Conservation (phyloP, 2,329 filamentous ascomycete species). For the Pseudopithomyces maydicus region DNA sequence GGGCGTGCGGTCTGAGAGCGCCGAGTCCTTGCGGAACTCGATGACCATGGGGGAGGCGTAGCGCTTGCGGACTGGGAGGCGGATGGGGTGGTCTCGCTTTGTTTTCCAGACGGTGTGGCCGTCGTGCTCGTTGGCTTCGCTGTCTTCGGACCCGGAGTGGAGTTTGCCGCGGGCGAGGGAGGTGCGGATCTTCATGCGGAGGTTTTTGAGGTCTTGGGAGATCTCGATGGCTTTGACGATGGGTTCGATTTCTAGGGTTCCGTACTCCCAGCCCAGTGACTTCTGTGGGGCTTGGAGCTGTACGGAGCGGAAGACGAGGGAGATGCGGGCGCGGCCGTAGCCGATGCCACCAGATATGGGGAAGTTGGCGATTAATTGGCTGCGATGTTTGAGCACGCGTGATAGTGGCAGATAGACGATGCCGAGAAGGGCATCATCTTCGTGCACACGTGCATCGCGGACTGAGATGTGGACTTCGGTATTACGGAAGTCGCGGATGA, state of each 20-base stretch:
- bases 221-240: conserved; percentile 56
- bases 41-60: conserved; percentile 63
- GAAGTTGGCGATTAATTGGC: conserved; percentile 69
- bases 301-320: conserved; percentile 74
- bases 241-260: conserved; percentile 69
- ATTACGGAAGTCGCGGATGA: conserved; percentile 70
- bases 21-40: conserved; percentile 63
- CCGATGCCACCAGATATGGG: conserved; percentile 75
- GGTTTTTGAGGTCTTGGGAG: conserved; percentile 53
- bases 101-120: conserved; percentile 58
- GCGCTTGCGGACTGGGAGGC: conserved; percentile 64
- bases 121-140: conserved; percentile 32
- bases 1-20: conserved; percentile 59
- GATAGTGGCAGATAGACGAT: conserved; percentile 70
- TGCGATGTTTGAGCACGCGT: conserved; percentile 65
- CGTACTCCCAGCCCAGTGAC: conserved; percentile 72
- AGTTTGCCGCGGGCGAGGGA: conserved; percentile 64
- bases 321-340: conserved; percentile 70
- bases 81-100: conserved; percentile 52
- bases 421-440: conserved; percentile 71
- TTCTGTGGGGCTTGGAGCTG: conserved; percentile 64
- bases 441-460: conserved; percentile 69
- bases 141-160: conserved; percentile 48
- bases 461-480: conserved; percentile 72
- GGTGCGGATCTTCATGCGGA: conserved; percentile 65